Percentiles rank a stretch among this genome's conserved stretches.
Conservation (phyloP, 352 stramenopile genomes). For the Phytopythium boreale region DNA sequence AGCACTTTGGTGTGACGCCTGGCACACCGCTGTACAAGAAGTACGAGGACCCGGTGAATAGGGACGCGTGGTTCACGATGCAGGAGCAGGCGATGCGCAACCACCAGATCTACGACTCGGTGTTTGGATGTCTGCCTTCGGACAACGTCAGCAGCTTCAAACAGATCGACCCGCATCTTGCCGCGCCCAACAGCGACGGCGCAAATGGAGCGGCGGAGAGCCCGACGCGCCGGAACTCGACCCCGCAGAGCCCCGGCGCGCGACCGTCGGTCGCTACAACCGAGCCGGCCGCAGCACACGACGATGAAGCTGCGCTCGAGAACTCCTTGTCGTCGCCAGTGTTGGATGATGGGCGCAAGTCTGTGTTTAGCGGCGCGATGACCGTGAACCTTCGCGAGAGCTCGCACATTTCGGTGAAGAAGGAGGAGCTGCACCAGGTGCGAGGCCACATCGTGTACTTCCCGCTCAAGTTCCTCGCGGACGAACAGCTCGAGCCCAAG, state of each 20-base stretch:
- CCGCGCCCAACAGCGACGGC: slow-evolving; percentile 1
- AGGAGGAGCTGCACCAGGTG: slow-evolving; percentile 61
- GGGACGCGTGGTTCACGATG: slow-evolving; percentile 77
- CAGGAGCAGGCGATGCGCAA: slow-evolving; percentile 84
- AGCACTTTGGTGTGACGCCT: slow-evolving; percentile 71
- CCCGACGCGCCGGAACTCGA: neutral
- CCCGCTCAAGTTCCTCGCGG: slow-evolving; percentile 80
- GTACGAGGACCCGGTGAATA: slow-evolving; percentile 58
- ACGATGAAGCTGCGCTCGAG: slow-evolving; percentile 2
- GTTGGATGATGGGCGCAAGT: slow-evolving; percentile 20
- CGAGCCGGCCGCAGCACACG: neutral
- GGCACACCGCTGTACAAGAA: slow-evolving; percentile 49
- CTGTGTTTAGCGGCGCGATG: slow-evolving; percentile 55
- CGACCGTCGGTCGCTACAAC: neutral
- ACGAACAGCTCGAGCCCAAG: slow-evolving; percentile 80
- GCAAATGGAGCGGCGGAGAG: neutral
- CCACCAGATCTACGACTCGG: slow-evolving; percentile 77
- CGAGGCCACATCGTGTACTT: slow-evolving; percentile 86
- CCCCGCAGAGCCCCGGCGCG: neutral
- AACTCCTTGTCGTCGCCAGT: neutral
- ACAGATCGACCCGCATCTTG: slow-evolving; percentile 59
- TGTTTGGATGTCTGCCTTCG: slow-evolving; percentile 76
- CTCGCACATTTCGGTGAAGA: slow-evolving; percentile 59
- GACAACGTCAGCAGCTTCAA: slow-evolving; percentile 68
- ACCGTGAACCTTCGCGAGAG: slow-evolving; percentile 71